These are phyloP conservation scores for Arctium minus DNA, from an alignment of 129 eudicot species.

Conservation along the genomic window DNA sequence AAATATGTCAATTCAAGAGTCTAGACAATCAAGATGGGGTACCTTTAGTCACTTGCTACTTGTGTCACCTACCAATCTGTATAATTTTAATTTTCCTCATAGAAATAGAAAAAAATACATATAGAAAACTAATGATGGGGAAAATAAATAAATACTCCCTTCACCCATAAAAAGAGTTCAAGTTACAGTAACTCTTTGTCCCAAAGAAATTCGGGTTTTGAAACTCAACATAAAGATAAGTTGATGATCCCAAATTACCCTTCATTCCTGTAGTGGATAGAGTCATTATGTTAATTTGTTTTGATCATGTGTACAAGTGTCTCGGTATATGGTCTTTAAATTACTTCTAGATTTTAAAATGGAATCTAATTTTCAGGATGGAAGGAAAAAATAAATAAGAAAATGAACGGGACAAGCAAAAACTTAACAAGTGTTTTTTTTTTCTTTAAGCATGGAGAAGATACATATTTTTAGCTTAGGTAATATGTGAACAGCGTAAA, in stretches of 20 bases:
- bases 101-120: not conserved
- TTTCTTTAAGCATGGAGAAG: not conserved
- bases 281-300: not conserved
- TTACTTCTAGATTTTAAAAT: not conserved
- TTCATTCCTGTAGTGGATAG: not conserved
- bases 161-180: not conserved
- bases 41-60: not conserved
- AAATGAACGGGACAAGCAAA: not conserved
- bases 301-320: not conserved
- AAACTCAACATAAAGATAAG: not conserved
- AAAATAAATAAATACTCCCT: not conserved
- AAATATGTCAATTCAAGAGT: not conserved
- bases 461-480: not conserved
- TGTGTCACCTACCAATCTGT: not conserved
- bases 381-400: not conserved
- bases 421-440: not conserved
- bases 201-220: not conserved
- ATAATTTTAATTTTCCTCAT: not conserved
- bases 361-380: not conserved
- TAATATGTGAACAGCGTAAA: not conserved
- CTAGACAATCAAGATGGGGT: not conserved
- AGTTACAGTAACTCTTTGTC: not conserved
- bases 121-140: not conserved
- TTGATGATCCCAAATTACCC: not conserved
- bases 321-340: not conserved